Conservation (phyloP, 2,329 filamentous ascomycete species). For the Fusarium sp. region DNA sequence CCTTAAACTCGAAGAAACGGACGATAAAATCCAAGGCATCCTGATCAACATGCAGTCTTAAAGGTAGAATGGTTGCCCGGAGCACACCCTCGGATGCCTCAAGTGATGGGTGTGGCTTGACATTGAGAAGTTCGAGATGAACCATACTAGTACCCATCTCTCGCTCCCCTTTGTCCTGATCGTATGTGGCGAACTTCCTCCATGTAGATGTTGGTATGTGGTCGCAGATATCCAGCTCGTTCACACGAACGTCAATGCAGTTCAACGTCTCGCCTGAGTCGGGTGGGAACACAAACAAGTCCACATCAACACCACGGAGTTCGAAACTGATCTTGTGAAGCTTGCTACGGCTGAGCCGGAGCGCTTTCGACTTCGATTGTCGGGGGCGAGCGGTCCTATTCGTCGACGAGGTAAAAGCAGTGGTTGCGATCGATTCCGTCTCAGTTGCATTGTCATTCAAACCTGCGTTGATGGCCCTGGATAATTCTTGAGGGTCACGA, state of each 20-base stretch:
- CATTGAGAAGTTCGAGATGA: slow-evolving; percentile 88
- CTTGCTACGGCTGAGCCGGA: slow-evolving; percentile 87
- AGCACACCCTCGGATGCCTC: slow-evolving; percentile 92
- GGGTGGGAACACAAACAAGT: slow-evolving; percentile 85
- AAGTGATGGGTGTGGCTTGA: slow-evolving; percentile 87
- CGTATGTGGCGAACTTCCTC: slow-evolving; percentile 98
- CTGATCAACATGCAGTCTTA: slow-evolving; percentile 95
- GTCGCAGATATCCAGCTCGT: slow-evolving; percentile 91
- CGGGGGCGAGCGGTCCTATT: slow-evolving; percentile 63
- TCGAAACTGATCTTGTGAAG: slow-evolving; percentile 97
- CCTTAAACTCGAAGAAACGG: slow-evolving; percentile 98
- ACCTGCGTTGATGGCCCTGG: slow-evolving; percentile 88
- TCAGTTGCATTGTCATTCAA: slow-evolving; percentile 90
- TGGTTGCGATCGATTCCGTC: slow-evolving; percentile 89
- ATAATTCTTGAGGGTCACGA: slow-evolving; percentile 85
- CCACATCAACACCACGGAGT: slow-evolving; percentile 85
- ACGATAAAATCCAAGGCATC: slow-evolving; percentile 98
- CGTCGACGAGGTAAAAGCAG: slow-evolving; percentile 75
- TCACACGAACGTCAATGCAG: slow-evolving; percentile 87
- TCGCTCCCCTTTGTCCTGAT: slow-evolving; percentile 87
- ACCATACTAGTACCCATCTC: slow-evolving; percentile 92
- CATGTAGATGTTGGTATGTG: slow-evolving; percentile 96
- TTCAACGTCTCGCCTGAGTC: slow-evolving; percentile 86
- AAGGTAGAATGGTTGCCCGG: slow-evolving; percentile 82
- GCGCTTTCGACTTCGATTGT: slow-evolving; percentile 67